A percentile compares a stretch with the other conserved stretches of the same genome.
Conservation (phyloP, 345 rosid species). For the Linum tenue region DNA sequence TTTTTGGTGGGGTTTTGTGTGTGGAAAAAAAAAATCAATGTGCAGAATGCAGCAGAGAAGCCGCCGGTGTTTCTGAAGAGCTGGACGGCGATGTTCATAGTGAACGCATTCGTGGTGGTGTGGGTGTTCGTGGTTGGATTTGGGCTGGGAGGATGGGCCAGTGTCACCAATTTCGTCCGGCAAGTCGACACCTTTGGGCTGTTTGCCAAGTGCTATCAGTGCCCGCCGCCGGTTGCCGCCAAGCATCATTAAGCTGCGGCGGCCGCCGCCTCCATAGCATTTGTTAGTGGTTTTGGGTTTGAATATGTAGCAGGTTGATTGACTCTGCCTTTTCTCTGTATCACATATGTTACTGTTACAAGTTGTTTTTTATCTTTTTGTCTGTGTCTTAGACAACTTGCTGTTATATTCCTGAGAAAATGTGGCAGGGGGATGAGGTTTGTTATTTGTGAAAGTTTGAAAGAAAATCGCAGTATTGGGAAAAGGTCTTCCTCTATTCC, state of each 20-base stretch:
- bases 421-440: too few relatives aligned
- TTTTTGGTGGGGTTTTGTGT: too few relatives aligned
- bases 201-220: slow-evolving; percentile 85
- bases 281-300: slow-evolving; percentile 1
- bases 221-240: slow-evolving; percentile 19
- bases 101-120: slow-evolving; percentile 3
- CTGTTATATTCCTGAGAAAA: too few relatives aligned
- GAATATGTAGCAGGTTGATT: too few relatives aligned
- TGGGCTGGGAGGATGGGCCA: slow-evolving; percentile 3
- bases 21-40: too few relatives aligned
- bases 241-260: slow-evolving; percentile 12
- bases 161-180: slow-evolving; percentile 31
- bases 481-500: too few relatives aligned
- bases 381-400: too few relatives aligned
- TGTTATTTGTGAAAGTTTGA: too few relatives aligned
- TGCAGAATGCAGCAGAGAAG: slow-evolving; percentile 6
- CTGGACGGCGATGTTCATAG: not conserved
- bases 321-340: too few relatives aligned
- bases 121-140: slow-evolving; percentile 2
- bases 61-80: not conserved
- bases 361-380: too few relatives aligned
- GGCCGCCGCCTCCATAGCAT: slow-evolving; percentile 15
- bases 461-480: too few relatives aligned
- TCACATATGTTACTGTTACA: too few relatives aligned
- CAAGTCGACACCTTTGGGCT: slow-evolving; percentile 82